These are phyloP conservation scores for Verticillium zaregamsianum DNA, from an alignment of 2,329 filamentous ascomycete species.

Conservation along the genomic window DNA sequence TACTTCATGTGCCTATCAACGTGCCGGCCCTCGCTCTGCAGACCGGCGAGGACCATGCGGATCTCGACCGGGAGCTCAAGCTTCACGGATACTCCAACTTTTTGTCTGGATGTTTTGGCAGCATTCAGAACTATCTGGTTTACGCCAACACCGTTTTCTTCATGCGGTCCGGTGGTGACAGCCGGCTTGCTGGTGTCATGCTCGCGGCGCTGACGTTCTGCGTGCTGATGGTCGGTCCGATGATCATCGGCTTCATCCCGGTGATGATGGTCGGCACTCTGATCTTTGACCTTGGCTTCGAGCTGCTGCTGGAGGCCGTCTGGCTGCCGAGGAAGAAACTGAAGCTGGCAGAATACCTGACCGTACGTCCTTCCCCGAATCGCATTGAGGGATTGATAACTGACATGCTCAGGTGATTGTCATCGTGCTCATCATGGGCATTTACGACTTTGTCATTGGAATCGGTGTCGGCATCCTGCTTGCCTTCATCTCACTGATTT, in stretches of 20 bases:
- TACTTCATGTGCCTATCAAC: conserved; percentile 96
- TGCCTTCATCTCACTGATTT: conserved; percentile 84
- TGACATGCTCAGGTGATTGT: conserved; percentile 57
- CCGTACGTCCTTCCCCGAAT: conserved; percentile 44
- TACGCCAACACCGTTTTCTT: conserved; percentile 98
- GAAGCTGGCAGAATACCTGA: conserved; percentile 82
- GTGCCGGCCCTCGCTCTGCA: conserved; percentile 89
- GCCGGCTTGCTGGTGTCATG: conserved; percentile 78
- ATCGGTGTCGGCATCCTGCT: conserved; percentile 89
- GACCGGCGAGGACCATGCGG: conserved; percentile 85
- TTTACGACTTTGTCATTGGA: conserved; percentile 93
- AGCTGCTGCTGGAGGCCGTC: conserved; percentile 82
- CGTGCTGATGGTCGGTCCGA: conserved; percentile 80
- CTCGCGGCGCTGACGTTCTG: conserved; percentile 76
- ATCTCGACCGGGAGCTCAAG: conserved; percentile 86
- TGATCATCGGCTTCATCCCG: conserved; percentile 88
- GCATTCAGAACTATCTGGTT: conserved; percentile 94
- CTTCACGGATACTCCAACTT: conserved; percentile 93
- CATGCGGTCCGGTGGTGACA: conserved; percentile 86
- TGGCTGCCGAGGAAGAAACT: conserved; percentile 86
- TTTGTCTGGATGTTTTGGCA: conserved; percentile 78
- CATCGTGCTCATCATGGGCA: conserved; percentile 93
- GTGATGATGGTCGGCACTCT: conserved; percentile 95
- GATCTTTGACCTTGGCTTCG: conserved; percentile 93
- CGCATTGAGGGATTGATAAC: background rate